Conservation (phyloP, 306 rosid species). For the Ammopiptanthus mongolicus region DNA sequence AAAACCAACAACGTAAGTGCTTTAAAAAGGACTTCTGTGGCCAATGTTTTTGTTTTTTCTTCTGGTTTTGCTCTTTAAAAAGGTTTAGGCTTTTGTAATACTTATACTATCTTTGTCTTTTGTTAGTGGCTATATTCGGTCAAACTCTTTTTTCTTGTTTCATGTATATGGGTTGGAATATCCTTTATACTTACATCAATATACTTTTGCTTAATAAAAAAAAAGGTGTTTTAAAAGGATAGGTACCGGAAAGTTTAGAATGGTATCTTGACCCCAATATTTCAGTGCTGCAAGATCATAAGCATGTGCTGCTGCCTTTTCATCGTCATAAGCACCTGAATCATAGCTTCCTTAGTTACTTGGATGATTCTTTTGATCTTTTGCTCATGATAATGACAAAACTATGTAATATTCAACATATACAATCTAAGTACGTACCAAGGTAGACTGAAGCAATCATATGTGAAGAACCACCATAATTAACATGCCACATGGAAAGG, state of each 20-base stretch:
- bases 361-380: neutral
- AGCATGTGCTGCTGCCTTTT: constrained; percentile 92
- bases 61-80: too few relatives aligned
- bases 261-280: constrained; percentile 87
- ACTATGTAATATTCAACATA: neutral
- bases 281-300: constrained; percentile 95
- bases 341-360: neutral
- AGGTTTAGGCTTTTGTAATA: too few relatives aligned
- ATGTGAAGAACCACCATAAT: neutral
- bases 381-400: neutral
- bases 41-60: too few relatives aligned
- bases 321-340: constrained; percentile 90
- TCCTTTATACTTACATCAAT: too few relatives aligned
- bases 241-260: constrained; percentile 76
- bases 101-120: too few relatives aligned
- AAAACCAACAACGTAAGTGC: neutral
- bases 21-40: too few relatives aligned
- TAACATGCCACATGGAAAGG: constrained; percentile 13
- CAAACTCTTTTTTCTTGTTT: too few relatives aligned
- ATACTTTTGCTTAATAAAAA: too few relatives aligned
- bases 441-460: constrained; percentile 54
- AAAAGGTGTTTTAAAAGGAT: too few relatives aligned
- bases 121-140: too few relatives aligned
- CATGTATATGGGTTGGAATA: too few relatives aligned
- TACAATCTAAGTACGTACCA: constrained; percentile 41